phyloP scores from a whole-genome alignment of 805 yeast genomes.

The Candida suzukii region DNA sequence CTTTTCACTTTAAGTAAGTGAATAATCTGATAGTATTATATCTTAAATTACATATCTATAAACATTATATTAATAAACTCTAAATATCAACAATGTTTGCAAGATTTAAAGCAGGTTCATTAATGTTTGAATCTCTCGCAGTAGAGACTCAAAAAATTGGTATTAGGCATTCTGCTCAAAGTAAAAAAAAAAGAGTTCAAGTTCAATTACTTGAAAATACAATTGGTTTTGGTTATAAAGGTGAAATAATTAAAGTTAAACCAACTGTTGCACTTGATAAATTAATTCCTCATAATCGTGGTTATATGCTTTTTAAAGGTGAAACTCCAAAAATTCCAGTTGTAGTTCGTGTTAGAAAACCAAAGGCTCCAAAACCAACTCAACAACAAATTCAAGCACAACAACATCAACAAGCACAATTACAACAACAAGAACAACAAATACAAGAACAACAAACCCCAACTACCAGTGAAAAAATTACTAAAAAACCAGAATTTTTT shows the following conservation, averaged over 20 bases:
- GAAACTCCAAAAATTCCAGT: slow-evolving; percentile 27
- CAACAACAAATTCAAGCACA: too few species aligned
- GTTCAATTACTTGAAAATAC: slow-evolving; percentile 74
- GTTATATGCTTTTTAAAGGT: slow-evolving; percentile 41
- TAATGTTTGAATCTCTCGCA: background rate
- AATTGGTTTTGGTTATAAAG: slow-evolving; percentile 56
- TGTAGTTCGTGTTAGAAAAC: slow-evolving; percentile 10
- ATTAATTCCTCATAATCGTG: slow-evolving; percentile 66
- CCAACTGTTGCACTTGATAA: slow-evolving; percentile 81
- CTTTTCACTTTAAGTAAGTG: too few species aligned
- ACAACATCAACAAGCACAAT: too few species aligned
- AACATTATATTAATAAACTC: too few species aligned
- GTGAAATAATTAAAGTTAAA: slow-evolving; percentile 67
- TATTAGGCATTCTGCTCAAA: slow-evolving; percentile 38
- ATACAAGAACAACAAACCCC: too few species aligned
- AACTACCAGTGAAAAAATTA: too few species aligned
- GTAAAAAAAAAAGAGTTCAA: slow-evolving; percentile 49
- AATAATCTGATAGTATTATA: too few species aligned
- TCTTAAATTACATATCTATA: too few species aligned
- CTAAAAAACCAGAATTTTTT: slow-evolving; percentile 5
- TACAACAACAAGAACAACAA: too few species aligned
- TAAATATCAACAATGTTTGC: background rate
- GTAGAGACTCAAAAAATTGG: slow-evolving; percentile 15
- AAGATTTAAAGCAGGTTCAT: background rate
- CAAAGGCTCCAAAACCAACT: slow-evolving; percentile 4